Percentiles rank a stretch among this genome's conserved stretches.
phyloP scores from a whole-genome alignment of 805 yeast genomes.

The Kodamaea neixiangensis region DNA sequence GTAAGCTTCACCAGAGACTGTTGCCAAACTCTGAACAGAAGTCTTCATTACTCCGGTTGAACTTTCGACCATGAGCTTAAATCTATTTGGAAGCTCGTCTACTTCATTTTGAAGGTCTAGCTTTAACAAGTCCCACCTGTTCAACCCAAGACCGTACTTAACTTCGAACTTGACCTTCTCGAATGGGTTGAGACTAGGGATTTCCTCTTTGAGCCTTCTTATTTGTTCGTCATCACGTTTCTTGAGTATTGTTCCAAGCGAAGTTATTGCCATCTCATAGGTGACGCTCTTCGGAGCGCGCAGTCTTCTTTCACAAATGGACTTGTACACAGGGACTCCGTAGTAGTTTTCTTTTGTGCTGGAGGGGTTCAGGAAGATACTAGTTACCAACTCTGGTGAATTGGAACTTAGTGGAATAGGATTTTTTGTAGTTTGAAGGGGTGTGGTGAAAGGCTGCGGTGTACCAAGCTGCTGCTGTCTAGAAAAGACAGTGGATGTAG shows the following conservation, averaged over 20 bases:
- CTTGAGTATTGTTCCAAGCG: not conserved
- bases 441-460: not conserved
- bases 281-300: not conserved
- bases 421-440: not conserved
- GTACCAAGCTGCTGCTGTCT: not conserved
- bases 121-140: not conserved
- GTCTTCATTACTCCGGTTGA: not conserved
- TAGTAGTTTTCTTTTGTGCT: not conserved
- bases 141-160: not conserved
- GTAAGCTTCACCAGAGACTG: not conserved
- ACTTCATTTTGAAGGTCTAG: not conserved
- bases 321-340: not conserved
- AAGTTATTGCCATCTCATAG: not conserved
- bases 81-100: not conserved
- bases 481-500: not conserved
- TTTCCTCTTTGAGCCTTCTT: not conserved
- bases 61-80: not conserved
- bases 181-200: not conserved
- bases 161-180: not conserved
- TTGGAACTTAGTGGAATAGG: too few relatives aligned
- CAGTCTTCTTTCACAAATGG: not conserved
- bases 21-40: not conserved
- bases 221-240: not conserved
- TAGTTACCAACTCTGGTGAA: too few relatives aligned
- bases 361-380: not conserved